Percentiles rank a stretch among this genome's conserved stretches.
phyloP scores from a whole-genome alignment of 2,329 filamentous ascomycete species.

The Aspergillus sp. region DNA sequence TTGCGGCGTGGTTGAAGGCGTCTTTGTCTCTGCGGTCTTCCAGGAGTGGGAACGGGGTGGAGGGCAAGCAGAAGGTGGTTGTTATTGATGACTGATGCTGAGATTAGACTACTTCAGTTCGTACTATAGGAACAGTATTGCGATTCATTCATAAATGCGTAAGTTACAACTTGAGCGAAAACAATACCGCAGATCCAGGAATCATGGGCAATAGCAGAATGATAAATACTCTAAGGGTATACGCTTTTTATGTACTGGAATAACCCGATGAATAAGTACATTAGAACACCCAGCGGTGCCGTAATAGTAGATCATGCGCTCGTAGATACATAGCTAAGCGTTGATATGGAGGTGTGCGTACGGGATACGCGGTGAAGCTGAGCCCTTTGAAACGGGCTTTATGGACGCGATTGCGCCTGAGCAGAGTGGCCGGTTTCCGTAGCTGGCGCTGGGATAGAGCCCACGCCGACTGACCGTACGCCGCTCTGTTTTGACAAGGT shows the following conservation, averaged over 20 bases:
- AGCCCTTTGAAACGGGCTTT: too few species aligned
- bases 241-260: neutral
- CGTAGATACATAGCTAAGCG: neutral
- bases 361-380: too few species aligned
- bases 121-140: too few species aligned
- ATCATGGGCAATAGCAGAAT: too few species aligned
- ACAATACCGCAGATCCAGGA: too few species aligned
- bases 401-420: too few species aligned
- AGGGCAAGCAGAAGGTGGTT: neutral
- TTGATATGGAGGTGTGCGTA: too few species aligned
- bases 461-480: neutral
- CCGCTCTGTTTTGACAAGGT: neutral
- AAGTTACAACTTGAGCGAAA: too few species aligned
- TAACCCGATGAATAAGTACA: neutral
- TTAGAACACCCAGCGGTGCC: neutral
- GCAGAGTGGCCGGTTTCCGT: too few species aligned
- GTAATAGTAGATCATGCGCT: neutral
- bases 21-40: too few species aligned
- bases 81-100: neutral
- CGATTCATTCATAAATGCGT: too few species aligned
- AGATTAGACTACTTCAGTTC: neutral
- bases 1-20: slow-evolving; percentile 3
- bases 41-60: neutral
- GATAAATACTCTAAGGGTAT: too few species aligned
- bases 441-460: neutral